These are phyloP conservation scores for Singerocomus rubriflavus DNA, from an alignment of 1,284 basidiomycete genomes.

Conservation along the genomic window DNA sequence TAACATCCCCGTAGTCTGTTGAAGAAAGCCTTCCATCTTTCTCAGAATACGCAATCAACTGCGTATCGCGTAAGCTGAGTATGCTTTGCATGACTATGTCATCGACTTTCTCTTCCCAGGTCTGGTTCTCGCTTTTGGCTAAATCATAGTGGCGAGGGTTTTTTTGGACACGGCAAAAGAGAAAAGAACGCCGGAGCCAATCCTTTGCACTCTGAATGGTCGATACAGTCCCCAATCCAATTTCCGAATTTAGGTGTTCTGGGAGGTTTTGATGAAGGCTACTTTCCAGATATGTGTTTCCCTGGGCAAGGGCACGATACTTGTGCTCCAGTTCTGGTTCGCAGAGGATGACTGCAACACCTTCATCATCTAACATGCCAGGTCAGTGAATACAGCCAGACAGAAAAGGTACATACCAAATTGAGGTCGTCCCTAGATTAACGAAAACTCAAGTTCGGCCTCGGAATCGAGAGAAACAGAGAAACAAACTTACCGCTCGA, in stretches of 20 bases:
- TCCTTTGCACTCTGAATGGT: conserved; percentile 63
- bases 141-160: conserved; percentile 79
- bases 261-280: conserved; percentile 78
- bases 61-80: conserved; percentile 50
- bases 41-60: conserved; percentile 51
- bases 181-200: conserved; percentile 81
- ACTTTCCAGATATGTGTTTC: conserved; percentile 77
- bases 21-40: conserved; percentile 45
- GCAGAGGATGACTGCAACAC: conserved; percentile 77
- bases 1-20: conserved; percentile 78
- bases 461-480: not conserved
- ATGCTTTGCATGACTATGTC: conserved; percentile 70
- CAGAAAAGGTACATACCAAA: conserved; percentile 55
- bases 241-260: conserved; percentile 92
- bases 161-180: conserved; percentile 79
- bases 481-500: conserved; percentile 56
- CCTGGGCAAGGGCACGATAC: conserved; percentile 64
- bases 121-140: conserved; percentile 52
- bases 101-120: conserved; percentile 69
- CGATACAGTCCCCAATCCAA: conserved; percentile 79
- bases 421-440: conserved; percentile 80
- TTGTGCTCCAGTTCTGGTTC: conserved; percentile 71
- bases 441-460: not conserved
- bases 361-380: conserved; percentile 62
- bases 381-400: conserved; percentile 7